Evolutionary conservation across 2,329 filamentous ascomycete genomes (phyloP).

Genomic region (Aspergillus tanneri): DNA sequence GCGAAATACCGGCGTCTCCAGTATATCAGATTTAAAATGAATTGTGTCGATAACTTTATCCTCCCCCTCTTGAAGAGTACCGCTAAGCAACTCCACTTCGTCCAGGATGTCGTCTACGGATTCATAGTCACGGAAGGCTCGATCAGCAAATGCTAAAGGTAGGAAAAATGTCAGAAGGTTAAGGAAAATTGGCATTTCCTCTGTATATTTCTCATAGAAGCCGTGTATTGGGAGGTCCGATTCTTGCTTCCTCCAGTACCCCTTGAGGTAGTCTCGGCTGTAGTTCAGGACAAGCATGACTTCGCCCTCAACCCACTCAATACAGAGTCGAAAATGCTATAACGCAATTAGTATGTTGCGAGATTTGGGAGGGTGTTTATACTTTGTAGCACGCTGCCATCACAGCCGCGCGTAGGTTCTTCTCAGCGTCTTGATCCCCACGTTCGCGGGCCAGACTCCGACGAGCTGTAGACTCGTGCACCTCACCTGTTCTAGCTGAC

Average conservation of each 20-base stretch:
- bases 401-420: conserved; percentile 3
- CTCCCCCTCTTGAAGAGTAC: background rate
- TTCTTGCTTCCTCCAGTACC: conserved; percentile 14
- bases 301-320: background rate
- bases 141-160: conserved; percentile 5
- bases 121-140: conserved; percentile 7
- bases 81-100: background rate
- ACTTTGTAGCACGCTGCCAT: conserved; percentile 18
- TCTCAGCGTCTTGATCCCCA: background rate
- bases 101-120: conserved; percentile 4
- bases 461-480: conserved; percentile 14
- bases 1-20: conserved; percentile 14
- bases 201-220: conserved; percentile 21
- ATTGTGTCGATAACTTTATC: conserved; percentile 5
- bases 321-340: conserved; percentile 18
- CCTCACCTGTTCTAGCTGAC: conserved; percentile 12
- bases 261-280: conserved; percentile 15
- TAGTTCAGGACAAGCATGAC: conserved; percentile 20
- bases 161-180: conserved; percentile 19
- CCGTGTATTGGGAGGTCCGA: conserved; percentile 16
- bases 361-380: too few relatives aligned
- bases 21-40: conserved; percentile 7
- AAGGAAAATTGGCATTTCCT: conserved; percentile 18
- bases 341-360: background rate
- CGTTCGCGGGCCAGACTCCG: conserved; percentile 1